phyloP scores from a whole-genome alignment of 148 eudicot genomes.

The Rhododendron williamsianum region DNA sequence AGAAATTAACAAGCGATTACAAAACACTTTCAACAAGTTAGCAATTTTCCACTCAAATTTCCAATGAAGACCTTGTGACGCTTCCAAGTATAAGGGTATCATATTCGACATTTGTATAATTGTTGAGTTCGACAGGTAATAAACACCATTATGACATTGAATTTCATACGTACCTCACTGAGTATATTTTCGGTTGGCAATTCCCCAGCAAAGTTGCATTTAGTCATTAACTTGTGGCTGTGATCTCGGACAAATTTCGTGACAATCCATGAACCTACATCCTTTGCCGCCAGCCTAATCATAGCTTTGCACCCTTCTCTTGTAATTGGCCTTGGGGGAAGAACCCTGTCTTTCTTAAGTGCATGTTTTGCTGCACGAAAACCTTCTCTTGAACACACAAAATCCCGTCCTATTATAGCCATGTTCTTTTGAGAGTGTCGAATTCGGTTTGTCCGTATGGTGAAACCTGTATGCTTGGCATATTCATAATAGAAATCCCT shows the following conservation, averaged over 20 bases:
- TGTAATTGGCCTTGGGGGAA: constrained; percentile 8
- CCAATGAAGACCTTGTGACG: not conserved
- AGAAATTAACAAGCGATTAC: not conserved
- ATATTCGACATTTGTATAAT: no score
- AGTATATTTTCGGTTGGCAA: constrained; percentile 7
- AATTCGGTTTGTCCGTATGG: constrained; percentile 6
- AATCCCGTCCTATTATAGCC: constrained; percentile 8
- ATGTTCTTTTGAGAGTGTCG: constrained; percentile 7
- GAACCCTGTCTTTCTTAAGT: constrained; percentile 1
- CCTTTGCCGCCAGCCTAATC: constrained; percentile 4
- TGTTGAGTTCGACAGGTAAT: not conserved
- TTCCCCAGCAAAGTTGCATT: constrained; percentile 8
- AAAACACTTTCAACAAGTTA: not conserved
- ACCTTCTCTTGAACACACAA: constrained; percentile 6
- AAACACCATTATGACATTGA: not conserved
- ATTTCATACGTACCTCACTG: not conserved
- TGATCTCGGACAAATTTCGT: constrained; percentile 8
- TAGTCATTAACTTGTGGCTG: constrained; percentile 6
- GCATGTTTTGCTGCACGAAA: constrained; percentile 8
- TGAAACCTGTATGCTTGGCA: constrained; percentile 7
- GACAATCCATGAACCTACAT: not conserved
- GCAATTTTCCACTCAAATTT: no score
- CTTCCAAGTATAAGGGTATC: not conserved
- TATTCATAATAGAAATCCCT: constrained; percentile 11
- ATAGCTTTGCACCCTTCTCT: constrained; percentile 11